Conservation (phyloP, 257 asterid species). For the Lithospermum erythrorhizon region DNA sequence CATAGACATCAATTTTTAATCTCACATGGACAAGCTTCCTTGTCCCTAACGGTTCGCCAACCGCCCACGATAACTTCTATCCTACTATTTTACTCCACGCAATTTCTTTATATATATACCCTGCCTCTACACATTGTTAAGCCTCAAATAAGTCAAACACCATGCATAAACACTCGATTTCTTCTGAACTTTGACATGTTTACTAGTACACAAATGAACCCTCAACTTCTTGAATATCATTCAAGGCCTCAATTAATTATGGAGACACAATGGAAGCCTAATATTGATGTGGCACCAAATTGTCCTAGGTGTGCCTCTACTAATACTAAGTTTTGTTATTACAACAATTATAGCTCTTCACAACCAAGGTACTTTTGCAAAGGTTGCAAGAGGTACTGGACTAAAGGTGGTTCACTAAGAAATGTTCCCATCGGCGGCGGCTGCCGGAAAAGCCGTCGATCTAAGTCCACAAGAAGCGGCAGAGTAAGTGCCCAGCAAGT, state of each 20-base stretch:
- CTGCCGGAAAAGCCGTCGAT: constrained; percentile 60
- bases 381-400: constrained; percentile 72
- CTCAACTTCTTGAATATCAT: constrained; percentile 25
- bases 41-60: constrained; percentile 17
- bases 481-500: constrained; percentile 1
- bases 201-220: constrained; percentile 18
- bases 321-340: constrained; percentile 79
- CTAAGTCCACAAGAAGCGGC: constrained; percentile 17
- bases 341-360: constrained; percentile 74
- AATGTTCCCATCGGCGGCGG: constrained; percentile 79
- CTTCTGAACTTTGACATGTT: constrained; percentile 20
- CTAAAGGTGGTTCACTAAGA: constrained; percentile 72
- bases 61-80: constrained; percentile 8
- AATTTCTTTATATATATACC: no score
- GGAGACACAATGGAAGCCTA: constrained; percentile 39
- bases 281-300: constrained; percentile 46
- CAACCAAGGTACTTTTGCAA: constrained; percentile 88
- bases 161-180: no score
- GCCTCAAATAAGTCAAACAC: no score
- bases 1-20: no score
- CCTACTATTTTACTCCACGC: no score
- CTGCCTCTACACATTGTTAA: no score
- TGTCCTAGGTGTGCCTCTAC: constrained; percentile 84
- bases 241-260: constrained; percentile 22
- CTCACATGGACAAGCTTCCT: constrained; percentile 8